Evolutionary conservation across 495 filamentous ascomycete genomes (phyloP).

Genomic region (Chaetomium tenue): DNA sequence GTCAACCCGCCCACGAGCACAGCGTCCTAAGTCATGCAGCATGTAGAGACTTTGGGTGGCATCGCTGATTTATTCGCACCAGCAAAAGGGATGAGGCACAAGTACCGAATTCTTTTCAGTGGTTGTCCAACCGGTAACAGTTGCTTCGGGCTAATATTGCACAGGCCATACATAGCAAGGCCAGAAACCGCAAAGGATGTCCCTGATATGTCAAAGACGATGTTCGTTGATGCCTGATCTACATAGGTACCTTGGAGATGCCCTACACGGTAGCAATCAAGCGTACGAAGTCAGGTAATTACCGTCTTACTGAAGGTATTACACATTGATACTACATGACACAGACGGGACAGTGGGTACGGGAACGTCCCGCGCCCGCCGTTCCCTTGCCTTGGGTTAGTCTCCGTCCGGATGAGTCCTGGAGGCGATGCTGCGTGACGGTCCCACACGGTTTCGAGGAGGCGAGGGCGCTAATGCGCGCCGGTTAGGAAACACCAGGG

Average conservation of each 20-base stretch:
- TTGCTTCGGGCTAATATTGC: neutral
- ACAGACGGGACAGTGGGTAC: slow-evolving; percentile 11
- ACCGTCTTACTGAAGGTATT: neutral
- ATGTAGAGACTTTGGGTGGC: too few relatives aligned
- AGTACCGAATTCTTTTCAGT: neutral
- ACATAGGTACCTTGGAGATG: neutral
- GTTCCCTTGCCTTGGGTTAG: slow-evolving; percentile 18
- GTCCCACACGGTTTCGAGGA: neutral
- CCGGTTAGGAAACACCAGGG: neutral
- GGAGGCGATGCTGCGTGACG: neutral
- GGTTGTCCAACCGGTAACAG: neutral
- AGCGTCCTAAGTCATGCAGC: too few relatives aligned
- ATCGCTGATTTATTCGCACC: too few relatives aligned
- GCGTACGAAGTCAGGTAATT: neutral
- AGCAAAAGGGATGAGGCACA: too few relatives aligned
- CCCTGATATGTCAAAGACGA: too few relatives aligned
- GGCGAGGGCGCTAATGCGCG: neutral
- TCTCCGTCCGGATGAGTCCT: neutral
- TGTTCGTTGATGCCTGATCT: too few relatives aligned
- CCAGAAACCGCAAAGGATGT: neutral
- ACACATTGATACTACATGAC: neutral
- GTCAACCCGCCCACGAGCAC: too few relatives aligned
- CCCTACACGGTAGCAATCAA: neutral
- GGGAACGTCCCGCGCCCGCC: slow-evolving; percentile 28
- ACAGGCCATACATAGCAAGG: neutral